phyloP scores from a whole-genome alignment of 2,329 filamentous ascomycete species.

The Xylaria sp. region DNA sequence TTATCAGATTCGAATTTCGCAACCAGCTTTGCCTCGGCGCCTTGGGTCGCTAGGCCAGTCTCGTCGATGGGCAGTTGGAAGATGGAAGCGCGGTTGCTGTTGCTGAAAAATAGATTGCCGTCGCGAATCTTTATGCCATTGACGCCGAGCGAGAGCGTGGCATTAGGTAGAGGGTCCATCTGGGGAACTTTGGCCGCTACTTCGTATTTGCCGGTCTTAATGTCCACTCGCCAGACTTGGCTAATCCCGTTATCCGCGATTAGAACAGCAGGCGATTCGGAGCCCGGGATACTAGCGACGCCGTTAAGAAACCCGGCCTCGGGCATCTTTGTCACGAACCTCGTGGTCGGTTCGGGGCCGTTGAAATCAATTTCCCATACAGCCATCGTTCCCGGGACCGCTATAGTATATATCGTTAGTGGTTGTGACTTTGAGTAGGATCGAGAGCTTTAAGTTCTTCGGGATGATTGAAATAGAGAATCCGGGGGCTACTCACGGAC shows the following conservation, averaged over 20 bases:
- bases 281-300: neutral
- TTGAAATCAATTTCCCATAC: slow-evolving; percentile 31
- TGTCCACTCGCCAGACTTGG: slow-evolving; percentile 30
- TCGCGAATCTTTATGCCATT: slow-evolving; percentile 29
- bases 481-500: slow-evolving; percentile 17
- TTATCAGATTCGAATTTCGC: slow-evolving; percentile 13
- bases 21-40: slow-evolving; percentile 19
- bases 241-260: slow-evolving; percentile 19
- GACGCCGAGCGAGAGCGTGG: slow-evolving; percentile 20
- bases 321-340: slow-evolving; percentile 21
- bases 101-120: slow-evolving; percentile 28
- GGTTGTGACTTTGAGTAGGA: neutral
- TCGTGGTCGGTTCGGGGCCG: slow-evolving; percentile 19
- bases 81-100: slow-evolving; percentile 30
- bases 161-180: slow-evolving; percentile 19
- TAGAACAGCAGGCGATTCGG: slow-evolving; percentile 16
- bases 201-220: slow-evolving; percentile 30
- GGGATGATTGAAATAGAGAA: neutral
- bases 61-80: slow-evolving; percentile 25
- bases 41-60: slow-evolving; percentile 14
- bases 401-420: slow-evolving; percentile 14
- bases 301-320: slow-evolving; percentile 32
- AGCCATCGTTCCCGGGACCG: slow-evolving; percentile 18
- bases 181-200: slow-evolving; percentile 31
- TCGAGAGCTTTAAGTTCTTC: neutral